Evolutionary conservation across 75 land plant species (phyloP), one percentile per base, ranked within the genome.

Genomic region (Picea sitchensis): DNA sequence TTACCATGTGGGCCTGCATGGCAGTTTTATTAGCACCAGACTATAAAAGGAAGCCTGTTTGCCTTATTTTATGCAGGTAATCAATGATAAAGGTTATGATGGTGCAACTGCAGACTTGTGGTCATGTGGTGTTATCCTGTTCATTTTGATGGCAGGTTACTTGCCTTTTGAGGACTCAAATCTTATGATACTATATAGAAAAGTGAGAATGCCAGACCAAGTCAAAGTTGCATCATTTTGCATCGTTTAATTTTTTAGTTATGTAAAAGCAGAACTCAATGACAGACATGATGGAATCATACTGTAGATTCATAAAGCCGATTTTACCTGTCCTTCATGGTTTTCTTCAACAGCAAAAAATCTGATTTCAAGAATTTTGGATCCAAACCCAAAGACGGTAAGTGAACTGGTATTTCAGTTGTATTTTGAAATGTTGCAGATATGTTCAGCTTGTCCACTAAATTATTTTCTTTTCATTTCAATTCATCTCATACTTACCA

Each of bases 21-120:
- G 2, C 11, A 51, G 54, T 51, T 51, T 51, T 51, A 51, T 51
- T 51, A 51, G 54, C 54, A 51, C 11, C 54, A 9, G 54, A 51
- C 54, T 51, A 51, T 51, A 51, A 51, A 51, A 8, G 7, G 54
- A 51, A 51, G 11, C 54, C 2, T 51, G 9, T 51, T 8, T 51
- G 54, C 54, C 54, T 51, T 51, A 51, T 51, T 51, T 51, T 51
- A 51, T 57, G 0, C 80, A 93, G 94, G 91, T 94, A 1, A 62
- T 94, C 36, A 75, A 85, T 41, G 34, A 86, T 59, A 79, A 87
- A 51, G 96, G 96, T 63, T 94, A 94, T 88, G 91, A 90, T 86
- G 96, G 96, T 88, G 89, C 92, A n/a, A 86, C 91, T 77, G 96
- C 96, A 36, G 96, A 94, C 89, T 65, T 94, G 20, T 94, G 96